phyloP scores from a whole-genome alignment of 2,329 filamentous ascomycete genomes.

The Pestalotiopsis sp. region DNA sequence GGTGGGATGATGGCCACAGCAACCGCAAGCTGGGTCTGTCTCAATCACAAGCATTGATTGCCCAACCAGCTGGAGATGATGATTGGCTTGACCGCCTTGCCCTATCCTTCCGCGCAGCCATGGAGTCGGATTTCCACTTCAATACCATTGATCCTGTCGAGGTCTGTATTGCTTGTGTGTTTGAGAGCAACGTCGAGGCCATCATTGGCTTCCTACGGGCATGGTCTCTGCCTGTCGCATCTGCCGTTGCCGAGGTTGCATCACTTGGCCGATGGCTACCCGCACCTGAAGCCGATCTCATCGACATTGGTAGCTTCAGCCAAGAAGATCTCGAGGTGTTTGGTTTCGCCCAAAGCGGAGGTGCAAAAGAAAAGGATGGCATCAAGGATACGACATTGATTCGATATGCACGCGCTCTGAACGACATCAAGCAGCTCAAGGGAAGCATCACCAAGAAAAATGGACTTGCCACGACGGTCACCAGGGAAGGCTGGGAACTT shows the following conservation, averaged over 20 bases:
- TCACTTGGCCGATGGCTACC: slow-evolving; percentile 84
- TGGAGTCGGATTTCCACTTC: slow-evolving; percentile 73
- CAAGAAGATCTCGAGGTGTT: slow-evolving; percentile 85
- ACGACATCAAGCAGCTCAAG: slow-evolving; percentile 56
- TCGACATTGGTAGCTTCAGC: slow-evolving; percentile 70
- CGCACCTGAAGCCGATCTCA: slow-evolving; percentile 54
- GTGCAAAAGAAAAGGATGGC: slow-evolving; percentile 62
- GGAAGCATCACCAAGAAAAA: slow-evolving; percentile 29
- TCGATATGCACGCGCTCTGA: slow-evolving; percentile 72
- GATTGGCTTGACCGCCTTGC: slow-evolving; percentile 77
- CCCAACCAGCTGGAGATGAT: slow-evolving; percentile 48
- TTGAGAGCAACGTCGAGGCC: slow-evolving; percentile 81
- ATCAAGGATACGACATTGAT: slow-evolving; percentile 81
- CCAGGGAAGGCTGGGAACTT: slow-evolving; percentile 83
- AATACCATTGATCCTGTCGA: slow-evolving; percentile 78
- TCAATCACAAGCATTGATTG: slow-evolving; percentile 42
- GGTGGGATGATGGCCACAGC: slow-evolving; percentile 82
- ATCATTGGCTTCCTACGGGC: slow-evolving; percentile 73
- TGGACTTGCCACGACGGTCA: slow-evolving; percentile 35
- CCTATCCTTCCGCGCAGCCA: slow-evolving; percentile 70
- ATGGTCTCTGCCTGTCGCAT: slow-evolving; percentile 81
- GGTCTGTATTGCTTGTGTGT: slow-evolving; percentile 78
- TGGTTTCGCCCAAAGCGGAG: slow-evolving; percentile 60
- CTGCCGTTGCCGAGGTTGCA: slow-evolving; percentile 81
- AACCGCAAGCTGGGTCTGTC: slow-evolving; percentile 38